A percentile compares a stretch with the other conserved stretches of the same genome.
These are phyloP conservation scores for Penicillium sp. DNA, from an alignment of 2,329 filamentous ascomycete genomes.

Conservation along the genomic window DNA sequence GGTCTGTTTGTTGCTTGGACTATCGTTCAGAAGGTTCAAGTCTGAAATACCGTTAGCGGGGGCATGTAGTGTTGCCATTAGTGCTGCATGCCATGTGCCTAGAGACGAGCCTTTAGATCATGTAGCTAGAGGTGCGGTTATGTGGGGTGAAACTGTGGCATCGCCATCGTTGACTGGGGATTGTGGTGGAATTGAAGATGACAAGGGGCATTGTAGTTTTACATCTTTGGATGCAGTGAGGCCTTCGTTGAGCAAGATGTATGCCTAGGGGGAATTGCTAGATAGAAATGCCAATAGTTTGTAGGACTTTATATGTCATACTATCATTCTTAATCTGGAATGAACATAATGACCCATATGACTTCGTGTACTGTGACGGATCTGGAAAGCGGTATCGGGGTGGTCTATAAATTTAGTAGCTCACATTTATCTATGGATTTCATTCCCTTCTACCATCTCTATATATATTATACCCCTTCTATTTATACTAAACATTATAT, in stretches of 20 bases:
- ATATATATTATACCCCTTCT: no score
- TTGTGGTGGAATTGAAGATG: not conserved
- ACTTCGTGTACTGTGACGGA: no score
- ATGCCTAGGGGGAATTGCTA: not conserved
- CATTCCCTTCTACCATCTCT: no score
- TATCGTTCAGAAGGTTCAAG: conserved; percentile 18
- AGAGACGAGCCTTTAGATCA: conserved; percentile 17
- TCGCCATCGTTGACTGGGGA: not conserved
- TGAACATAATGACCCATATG: no score
- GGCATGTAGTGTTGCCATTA: conserved; percentile 33
- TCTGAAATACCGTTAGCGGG: conserved; percentile 29
- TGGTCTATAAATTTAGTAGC: no score
- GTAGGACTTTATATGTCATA: no score
- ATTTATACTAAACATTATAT: no score
- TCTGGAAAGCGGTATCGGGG: no score
- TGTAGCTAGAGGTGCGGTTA: conserved; percentile 20
- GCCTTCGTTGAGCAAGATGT: conserved; percentile 1
- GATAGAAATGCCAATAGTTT: no score
- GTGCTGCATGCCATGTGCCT: conserved; percentile 32
- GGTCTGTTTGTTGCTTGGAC: conserved; percentile 7
- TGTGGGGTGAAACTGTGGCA: conserved; percentile 27
- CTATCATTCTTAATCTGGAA: no score
- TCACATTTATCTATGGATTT: no score
- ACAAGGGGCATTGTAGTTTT: conserved; percentile 11
- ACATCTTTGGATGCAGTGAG: not conserved